A percentile compares a stretch with the other conserved stretches of the same genome.
These are phyloP conservation scores for Durotheca rogersii DNA, from an alignment of 495 filamentous ascomycete genomes.

Conservation along the genomic window DNA sequence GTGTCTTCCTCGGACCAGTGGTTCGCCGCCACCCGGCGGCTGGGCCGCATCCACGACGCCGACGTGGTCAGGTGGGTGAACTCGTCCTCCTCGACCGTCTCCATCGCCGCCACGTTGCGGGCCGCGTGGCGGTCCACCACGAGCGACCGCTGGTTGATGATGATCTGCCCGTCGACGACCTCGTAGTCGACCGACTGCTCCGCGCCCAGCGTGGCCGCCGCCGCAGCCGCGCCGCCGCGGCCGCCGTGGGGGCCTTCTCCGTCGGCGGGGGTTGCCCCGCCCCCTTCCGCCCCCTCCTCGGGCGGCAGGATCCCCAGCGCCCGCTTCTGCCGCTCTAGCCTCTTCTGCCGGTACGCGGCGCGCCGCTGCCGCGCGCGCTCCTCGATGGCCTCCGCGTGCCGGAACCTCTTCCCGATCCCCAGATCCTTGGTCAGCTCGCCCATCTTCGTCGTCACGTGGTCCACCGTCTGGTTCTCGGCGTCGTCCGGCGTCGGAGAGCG, in stretches of 20 bases:
- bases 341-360: constrained; percentile 38
- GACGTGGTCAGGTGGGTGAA: constrained; percentile 77
- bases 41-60: constrained; percentile 60
- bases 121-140: constrained; percentile 72
- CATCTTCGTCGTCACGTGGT: constrained; percentile 73
- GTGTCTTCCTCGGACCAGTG: constrained; percentile 77
- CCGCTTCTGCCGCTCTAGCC: constrained; percentile 36
- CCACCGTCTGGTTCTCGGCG: constrained; percentile 70
- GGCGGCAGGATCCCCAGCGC: constrained; percentile 20
- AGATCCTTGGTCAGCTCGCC: constrained; percentile 75
- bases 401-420: constrained; percentile 77
- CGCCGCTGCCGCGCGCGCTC: constrained; percentile 47
- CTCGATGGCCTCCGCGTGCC: constrained; percentile 59
- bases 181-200: constrained; percentile 58
- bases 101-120: constrained; percentile 39
- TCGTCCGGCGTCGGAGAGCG: constrained; percentile 69
- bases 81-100: constrained; percentile 78
- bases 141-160: constrained; percentile 75
- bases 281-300: constrained; percentile 12
- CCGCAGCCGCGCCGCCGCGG: constrained; percentile 18
- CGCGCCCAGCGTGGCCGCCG: constrained; percentile 20
- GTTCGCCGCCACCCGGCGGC: constrained; percentile 63
- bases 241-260: constrained; percentile 14
- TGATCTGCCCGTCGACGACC: constrained; percentile 81
- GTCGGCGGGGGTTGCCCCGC: constrained; percentile 14